phyloP scores from a whole-genome alignment of 2,329 filamentous ascomycete genomes.

The Alternaria angustiovoidea region DNA sequence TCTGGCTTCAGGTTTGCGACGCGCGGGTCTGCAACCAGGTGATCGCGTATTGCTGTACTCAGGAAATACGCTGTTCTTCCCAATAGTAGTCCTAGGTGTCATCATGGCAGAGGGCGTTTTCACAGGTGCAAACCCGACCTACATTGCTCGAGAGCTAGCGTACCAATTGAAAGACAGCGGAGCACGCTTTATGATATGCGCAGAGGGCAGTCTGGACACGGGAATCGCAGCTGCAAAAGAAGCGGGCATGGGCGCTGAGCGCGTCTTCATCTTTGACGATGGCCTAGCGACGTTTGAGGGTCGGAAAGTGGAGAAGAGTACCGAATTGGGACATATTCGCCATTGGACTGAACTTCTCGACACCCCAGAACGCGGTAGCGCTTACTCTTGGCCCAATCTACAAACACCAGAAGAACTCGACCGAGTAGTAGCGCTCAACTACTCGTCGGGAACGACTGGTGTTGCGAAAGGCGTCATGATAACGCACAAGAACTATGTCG shows the following conservation, averaged over 20 bases:
- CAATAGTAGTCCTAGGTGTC: constrained; percentile 73
- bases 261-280: constrained; percentile 73
- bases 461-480: constrained; percentile 86
- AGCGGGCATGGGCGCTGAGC: constrained; percentile 62
- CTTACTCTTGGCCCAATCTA: constrained; percentile 70
- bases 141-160: constrained; percentile 74
- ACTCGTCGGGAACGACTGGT: constrained; percentile 80
- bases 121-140: constrained; percentile 75
- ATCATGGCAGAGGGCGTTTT: constrained; percentile 82
- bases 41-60: constrained; percentile 79
- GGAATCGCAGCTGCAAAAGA: constrained; percentile 71
- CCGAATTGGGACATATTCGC: constrained; percentile 52
- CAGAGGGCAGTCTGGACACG: constrained; percentile 66
- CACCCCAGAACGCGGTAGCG: constrained; percentile 57
- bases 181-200: constrained; percentile 72
- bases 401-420: constrained; percentile 58
- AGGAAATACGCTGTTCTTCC: constrained; percentile 76
- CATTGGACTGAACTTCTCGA: constrained; percentile 72
- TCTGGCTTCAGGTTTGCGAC: constrained; percentile 71
- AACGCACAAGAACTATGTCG: constrained; percentile 77
- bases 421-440: constrained; percentile 75
- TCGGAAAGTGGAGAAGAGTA: constrained; percentile 40
- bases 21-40: constrained; percentile 68
- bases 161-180: constrained; percentile 78
- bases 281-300: constrained; percentile 56